Evolutionary conservation across 2,329 filamentous ascomycete species (phyloP).

Genomic region (Colletotrichum salicis): DNA sequence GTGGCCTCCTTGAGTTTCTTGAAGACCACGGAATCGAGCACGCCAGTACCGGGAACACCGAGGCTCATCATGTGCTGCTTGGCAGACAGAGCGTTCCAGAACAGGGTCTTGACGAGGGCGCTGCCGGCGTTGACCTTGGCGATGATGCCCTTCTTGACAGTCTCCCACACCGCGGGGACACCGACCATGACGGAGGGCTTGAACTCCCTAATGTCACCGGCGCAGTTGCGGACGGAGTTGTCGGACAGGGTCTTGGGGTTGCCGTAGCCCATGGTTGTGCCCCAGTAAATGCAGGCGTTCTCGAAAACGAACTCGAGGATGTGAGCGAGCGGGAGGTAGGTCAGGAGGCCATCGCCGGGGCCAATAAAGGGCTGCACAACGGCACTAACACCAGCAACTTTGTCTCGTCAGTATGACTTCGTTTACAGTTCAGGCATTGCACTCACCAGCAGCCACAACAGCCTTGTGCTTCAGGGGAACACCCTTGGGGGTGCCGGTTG

Average conservation of each 20-base stretch:
- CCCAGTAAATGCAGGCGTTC: conserved; percentile 85
- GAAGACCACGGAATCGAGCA: conserved; percentile 85
- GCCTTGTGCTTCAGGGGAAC: conserved; percentile 80
- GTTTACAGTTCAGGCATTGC: background rate
- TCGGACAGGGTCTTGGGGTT: conserved; percentile 88
- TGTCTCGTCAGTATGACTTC: background rate
- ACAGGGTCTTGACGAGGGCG: conserved; percentile 76
- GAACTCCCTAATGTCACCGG: conserved; percentile 88
- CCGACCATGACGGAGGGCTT: conserved; percentile 85
- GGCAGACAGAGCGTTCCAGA: conserved; percentile 69
- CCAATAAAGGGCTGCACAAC: conserved; percentile 82
- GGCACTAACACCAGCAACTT: conserved; percentile 79
- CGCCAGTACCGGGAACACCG: conserved; percentile 71
- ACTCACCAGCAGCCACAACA: conserved; percentile 78
- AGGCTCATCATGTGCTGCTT: conserved; percentile 62
- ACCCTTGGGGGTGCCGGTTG: conserved; percentile 85
- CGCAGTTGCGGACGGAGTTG: conserved; percentile 83
- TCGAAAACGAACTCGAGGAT: conserved; percentile 94
- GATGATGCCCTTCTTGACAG: conserved; percentile 89
- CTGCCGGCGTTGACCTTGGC: conserved; percentile 78
- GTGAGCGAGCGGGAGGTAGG: conserved; percentile 87
- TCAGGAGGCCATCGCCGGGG: conserved; percentile 80
- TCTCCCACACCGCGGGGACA: conserved; percentile 91
- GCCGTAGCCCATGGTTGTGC: conserved; percentile 88
- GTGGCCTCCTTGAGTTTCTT: conserved; percentile 93